These are phyloP conservation scores for Biscutella laevigata DNA, from an alignment of 441 rosid species.

Conservation along the genomic window DNA sequence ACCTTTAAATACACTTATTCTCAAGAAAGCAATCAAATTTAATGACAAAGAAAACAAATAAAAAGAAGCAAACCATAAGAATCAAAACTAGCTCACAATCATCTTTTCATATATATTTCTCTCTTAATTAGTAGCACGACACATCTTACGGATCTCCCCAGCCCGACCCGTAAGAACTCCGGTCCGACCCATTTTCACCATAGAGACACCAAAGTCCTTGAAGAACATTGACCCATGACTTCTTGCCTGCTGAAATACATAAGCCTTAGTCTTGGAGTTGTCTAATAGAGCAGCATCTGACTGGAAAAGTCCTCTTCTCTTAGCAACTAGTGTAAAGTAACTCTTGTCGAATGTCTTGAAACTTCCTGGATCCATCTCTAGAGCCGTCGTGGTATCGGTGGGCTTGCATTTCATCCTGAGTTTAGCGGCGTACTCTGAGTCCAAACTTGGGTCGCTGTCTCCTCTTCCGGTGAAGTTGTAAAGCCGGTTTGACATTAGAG, in stretches of 20 bases:
- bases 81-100: no score
- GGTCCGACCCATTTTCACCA: conserved; percentile 41
- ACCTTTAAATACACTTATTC: no score
- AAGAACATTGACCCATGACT: conserved; percentile 31
- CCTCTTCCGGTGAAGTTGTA: conserved; percentile 63
- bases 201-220: conserved; percentile 39
- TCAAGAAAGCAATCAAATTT: no score
- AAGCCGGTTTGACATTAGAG: conserved; percentile 33
- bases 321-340: conserved; percentile 29
- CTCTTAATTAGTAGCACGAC: no score
- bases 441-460: conserved; percentile 43
- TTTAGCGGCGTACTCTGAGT: conserved; percentile 27
- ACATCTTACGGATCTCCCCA: conserved; percentile 41
- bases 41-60: no score
- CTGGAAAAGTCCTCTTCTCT: conserved; percentile 48
- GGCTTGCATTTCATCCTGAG: conserved; percentile 42
- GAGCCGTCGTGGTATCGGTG: conserved; percentile 23
- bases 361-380: conserved; percentile 51
- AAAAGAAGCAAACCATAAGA: no score
- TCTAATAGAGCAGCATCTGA: conserved; percentile 54
- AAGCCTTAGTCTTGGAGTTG: conserved; percentile 21
- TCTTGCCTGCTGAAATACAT: conserved; percentile 14
- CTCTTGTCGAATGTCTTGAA: conserved; percentile 32
- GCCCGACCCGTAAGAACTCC: conserved; percentile 33
- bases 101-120: no score